Evolutionary conservation across 805 yeast species (phyloP).

Genomic region (Candida hungchunana): DNA sequence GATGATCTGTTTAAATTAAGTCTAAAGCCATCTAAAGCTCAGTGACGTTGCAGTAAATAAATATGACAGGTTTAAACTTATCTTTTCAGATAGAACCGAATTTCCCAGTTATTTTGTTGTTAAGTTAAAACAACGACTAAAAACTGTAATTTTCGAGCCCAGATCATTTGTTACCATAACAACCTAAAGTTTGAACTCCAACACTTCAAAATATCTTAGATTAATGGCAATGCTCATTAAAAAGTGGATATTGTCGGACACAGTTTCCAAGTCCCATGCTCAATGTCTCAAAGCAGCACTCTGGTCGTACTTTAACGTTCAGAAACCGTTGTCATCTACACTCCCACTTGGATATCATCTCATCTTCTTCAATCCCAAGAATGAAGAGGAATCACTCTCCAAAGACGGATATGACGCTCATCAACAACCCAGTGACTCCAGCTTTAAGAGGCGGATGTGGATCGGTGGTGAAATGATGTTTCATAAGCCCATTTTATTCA

Average conservation of each 20-base stretch:
- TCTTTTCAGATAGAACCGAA: too few species aligned
- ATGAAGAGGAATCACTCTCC: constrained; percentile 44
- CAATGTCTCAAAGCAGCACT: constrained; percentile 22
- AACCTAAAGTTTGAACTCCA: too few species aligned
- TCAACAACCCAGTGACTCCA: constrained; percentile 34
- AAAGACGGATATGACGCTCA: constrained; percentile 78
- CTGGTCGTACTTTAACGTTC: constrained; percentile 24
- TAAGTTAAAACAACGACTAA: too few species aligned
- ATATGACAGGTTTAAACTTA: too few species aligned
- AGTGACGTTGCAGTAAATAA: too few species aligned
- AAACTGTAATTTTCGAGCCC: too few species aligned
- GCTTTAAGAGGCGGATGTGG: constrained; percentile 71
- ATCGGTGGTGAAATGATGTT: constrained; percentile 59
- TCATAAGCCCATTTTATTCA: constrained; percentile 32
- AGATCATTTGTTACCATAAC: too few species aligned
- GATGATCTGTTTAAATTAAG: too few species aligned
- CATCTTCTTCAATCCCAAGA: constrained; percentile 59
- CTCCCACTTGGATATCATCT: constrained; percentile 59
- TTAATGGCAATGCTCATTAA: constrained; percentile 10
- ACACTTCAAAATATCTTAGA: too few species aligned
- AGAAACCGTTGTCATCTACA: constrained; percentile 12
- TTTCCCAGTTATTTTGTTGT: too few species aligned
- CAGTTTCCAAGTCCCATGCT: constrained; percentile 18
- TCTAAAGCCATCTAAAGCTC: too few species aligned
- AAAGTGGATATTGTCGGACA: constrained; percentile 22